Conservation (phyloP, 1,284 basidiomycete species). For the Ganoderma boninense region DNA sequence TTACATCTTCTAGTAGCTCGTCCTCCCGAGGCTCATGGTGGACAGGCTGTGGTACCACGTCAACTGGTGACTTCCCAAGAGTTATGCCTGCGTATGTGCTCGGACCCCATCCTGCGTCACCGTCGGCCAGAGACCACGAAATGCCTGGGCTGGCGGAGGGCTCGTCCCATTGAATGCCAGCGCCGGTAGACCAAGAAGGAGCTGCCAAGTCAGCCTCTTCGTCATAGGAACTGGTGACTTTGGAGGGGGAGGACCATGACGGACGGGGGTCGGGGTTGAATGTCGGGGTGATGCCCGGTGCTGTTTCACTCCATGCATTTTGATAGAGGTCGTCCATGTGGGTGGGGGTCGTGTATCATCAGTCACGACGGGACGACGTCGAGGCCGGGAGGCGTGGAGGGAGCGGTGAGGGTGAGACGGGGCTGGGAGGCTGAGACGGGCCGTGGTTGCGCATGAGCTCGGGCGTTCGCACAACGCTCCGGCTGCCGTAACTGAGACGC, state of each 20-base stretch:
- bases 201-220: conserved; percentile 59
- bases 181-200: conserved; percentile 60
- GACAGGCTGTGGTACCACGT: not conserved
- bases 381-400: conserved; percentile 18
- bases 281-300: conserved; percentile 32
- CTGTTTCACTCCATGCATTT: conserved; percentile 66
- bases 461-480: not conserved
- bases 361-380: conserved; percentile 18
- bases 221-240: conserved; percentile 39
- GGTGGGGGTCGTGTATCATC: conserved; percentile 28
- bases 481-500: conserved; percentile 8
- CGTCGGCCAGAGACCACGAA: conserved; percentile 38
- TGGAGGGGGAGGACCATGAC: conserved; percentile 39
- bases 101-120: conserved; percentile 39
- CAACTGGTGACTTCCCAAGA: conserved; percentile 38
- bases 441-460: not conserved
- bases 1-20: not conserved
- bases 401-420: not conserved
- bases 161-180: conserved; percentile 56
- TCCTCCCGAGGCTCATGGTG: not conserved
- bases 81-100: conserved; percentile 49
- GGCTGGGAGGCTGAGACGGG: not conserved
- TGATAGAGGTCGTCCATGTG: conserved; percentile 71
- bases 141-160: conserved; percentile 47
- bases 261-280: conserved; percentile 28